These are phyloP conservation scores for Fusarium odoratissimum DNA, from an alignment of 2,329 filamentous ascomycete genomes.

Conservation along the genomic window DNA sequence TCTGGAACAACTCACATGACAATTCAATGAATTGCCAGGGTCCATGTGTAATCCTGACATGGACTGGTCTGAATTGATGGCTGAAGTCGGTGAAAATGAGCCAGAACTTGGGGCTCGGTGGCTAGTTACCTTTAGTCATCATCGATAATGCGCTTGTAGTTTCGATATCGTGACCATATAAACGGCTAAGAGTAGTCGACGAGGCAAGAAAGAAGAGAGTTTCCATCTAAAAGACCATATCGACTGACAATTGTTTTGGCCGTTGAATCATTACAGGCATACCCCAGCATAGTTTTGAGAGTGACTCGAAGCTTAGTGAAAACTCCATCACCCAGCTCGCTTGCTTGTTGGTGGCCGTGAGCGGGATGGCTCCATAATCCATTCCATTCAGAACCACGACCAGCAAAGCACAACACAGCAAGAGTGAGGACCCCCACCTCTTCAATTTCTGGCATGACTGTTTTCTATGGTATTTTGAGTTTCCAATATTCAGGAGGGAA, in stretches of 20 bases:
- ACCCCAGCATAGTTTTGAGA: conserved; percentile 26
- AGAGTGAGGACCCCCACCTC: conserved; percentile 29
- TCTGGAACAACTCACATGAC: conserved; percentile 22
- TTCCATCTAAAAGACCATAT: background rate
- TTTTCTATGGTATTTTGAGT: conserved; percentile 8
- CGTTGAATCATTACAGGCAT: conserved; percentile 33
- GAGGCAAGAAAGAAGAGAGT: conserved; percentile 23
- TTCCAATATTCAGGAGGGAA: conserved; percentile 1
- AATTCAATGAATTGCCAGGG: conserved; percentile 2
- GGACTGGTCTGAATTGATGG: background rate
- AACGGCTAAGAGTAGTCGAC: background rate
- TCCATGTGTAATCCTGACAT: background rate
- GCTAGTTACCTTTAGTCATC: background rate
- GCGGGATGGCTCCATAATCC: conserved; percentile 30
- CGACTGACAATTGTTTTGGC: conserved; percentile 22
- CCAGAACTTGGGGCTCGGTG: background rate
- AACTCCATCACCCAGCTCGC: conserved; percentile 34
- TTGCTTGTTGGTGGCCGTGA: conserved; percentile 33
- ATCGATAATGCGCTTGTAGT: background rate
- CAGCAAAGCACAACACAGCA: conserved; percentile 33
- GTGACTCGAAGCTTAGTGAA: conserved; percentile 23
- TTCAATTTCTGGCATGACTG: conserved; percentile 26
- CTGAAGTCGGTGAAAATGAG: background rate
- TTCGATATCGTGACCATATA: conserved; percentile 1
- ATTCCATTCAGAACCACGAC: conserved; percentile 26